Percentiles rank a stretch among this genome's conserved stretches.
These are phyloP conservation scores for Zoysia matrella DNA, from an alignment of 202 grass and related monocot species.

Conservation along the genomic window DNA sequence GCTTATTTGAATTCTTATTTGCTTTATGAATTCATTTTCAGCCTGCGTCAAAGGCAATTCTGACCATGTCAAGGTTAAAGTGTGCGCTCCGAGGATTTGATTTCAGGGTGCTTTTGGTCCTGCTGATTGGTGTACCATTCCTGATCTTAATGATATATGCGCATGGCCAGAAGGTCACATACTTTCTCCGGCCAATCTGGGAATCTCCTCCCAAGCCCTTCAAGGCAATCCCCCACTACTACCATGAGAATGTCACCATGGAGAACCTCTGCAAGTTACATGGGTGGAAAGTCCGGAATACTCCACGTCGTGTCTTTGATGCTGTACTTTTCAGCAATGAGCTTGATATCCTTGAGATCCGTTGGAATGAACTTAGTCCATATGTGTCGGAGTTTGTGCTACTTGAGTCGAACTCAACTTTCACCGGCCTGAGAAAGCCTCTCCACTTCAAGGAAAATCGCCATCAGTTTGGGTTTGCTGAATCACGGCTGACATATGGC, in stretches of 20 bases:
- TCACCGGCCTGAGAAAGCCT: constrained; percentile 71
- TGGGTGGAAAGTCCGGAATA: constrained; percentile 80
- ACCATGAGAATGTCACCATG: constrained; percentile 92
- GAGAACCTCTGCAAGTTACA: constrained; percentile 82
- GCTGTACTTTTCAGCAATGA: constrained; percentile 41
- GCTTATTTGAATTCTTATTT: constrained; percentile 38
- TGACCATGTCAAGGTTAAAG: constrained; percentile 84
- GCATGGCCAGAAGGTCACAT: constrained; percentile 96
- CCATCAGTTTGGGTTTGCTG: constrained; percentile 66
- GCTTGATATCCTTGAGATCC: constrained; percentile 51
- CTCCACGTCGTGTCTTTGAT: constrained; percentile 86
- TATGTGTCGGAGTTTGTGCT: constrained; percentile 93
- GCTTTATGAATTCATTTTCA: constrained; percentile 49
- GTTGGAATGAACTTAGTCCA: constrained; percentile 96
- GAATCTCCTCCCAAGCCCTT: constrained; percentile 95
- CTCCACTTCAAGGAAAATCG: constrained; percentile 76
- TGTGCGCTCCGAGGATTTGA: constrained; percentile 90
- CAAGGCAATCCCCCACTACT: constrained; percentile 82
- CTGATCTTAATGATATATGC: constrained; percentile 75
- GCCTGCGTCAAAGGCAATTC: constrained; percentile 67
- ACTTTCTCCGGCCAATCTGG: constrained; percentile 97
- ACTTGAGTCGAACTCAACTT: constrained; percentile 98
- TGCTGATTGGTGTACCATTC: constrained; percentile 78
- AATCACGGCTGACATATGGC: constrained; percentile 85
- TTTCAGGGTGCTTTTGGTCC: constrained; percentile 68